Evolutionary conservation across 345 rosid species (phyloP).

Genomic region (Trapa incisa): DNA sequence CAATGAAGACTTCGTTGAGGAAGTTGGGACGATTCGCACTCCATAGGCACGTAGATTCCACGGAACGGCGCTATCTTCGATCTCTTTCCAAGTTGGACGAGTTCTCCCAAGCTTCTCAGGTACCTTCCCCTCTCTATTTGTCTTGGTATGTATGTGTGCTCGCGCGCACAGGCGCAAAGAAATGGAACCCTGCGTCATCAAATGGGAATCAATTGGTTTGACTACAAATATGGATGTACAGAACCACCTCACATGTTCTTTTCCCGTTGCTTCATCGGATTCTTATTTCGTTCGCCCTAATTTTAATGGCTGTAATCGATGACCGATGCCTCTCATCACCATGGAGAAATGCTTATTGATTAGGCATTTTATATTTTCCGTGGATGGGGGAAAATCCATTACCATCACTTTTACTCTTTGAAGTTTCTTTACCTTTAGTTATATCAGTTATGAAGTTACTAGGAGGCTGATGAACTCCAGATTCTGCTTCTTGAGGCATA

Average conservation of each 20-base stretch:
- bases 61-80: constrained; percentile 31
- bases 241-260: background rate
- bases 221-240: background rate
- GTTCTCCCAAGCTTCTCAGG: constrained; percentile 72
- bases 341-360: background rate
- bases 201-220: background rate
- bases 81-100: constrained; percentile 45
- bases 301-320: background rate
- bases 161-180: too few species aligned
- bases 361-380: background rate
- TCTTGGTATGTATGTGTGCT: background rate
- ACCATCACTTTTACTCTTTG: background rate
- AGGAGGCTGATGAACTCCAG: background rate
- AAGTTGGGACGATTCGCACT: constrained; percentile 48
- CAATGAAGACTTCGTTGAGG: constrained; percentile 42
- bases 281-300: background rate
- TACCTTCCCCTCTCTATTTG: constrained; percentile 7
- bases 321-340: background rate
- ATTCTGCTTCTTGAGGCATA: background rate
- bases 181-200: background rate
- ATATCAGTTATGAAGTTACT: background rate
- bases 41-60: constrained; percentile 39
- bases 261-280: background rate
- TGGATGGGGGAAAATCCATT: background rate
- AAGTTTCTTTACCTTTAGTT: background rate